phyloP scores from a whole-genome alignment of 2,329 filamentous ascomycete genomes.

The Claviceps africana region DNA sequence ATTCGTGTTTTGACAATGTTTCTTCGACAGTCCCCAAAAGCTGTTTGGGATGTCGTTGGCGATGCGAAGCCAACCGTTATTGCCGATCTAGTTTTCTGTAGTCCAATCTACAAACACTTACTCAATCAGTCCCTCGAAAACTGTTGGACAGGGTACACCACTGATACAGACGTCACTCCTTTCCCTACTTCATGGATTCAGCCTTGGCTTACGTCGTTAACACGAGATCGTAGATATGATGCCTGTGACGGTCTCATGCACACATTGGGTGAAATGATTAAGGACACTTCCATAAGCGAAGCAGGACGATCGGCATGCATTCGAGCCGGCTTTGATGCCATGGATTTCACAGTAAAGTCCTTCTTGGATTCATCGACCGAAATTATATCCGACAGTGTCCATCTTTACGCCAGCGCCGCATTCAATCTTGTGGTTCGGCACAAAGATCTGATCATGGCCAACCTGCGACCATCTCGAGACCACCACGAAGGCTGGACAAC shows the following conservation, averaged over 20 bases:
- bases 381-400: conserved; percentile 35
- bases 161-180: conserved; percentile 34
- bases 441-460: conserved; percentile 40
- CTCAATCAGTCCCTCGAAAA: conserved; percentile 45
- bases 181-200: conserved; percentile 66
- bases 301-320: conserved; percentile 48
- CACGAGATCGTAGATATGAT: conserved; percentile 60
- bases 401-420: conserved; percentile 49
- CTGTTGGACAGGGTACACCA: conserved; percentile 26
- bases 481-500: conserved; percentile 24
- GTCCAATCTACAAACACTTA: conserved; percentile 48
- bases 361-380: conserved; percentile 34
- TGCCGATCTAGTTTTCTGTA: conserved; percentile 70
- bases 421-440: conserved; percentile 52
- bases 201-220: conserved; percentile 65
- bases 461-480: conserved; percentile 15
- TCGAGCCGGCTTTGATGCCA: conserved; percentile 47
- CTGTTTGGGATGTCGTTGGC: conserved; percentile 81
- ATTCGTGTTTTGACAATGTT: conserved; percentile 57
- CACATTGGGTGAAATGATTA: conserved; percentile 50
- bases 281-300: conserved; percentile 38
- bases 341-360: conserved; percentile 42
- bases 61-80: conserved; percentile 67
- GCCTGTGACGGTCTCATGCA: conserved; percentile 67
- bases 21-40: conserved; percentile 59